Percentiles rank a stretch among this genome's conserved stretches.
Evolutionary conservation across 441 rosid genomes (phyloP).

Genomic region (Biscutella laevigata): DNA sequence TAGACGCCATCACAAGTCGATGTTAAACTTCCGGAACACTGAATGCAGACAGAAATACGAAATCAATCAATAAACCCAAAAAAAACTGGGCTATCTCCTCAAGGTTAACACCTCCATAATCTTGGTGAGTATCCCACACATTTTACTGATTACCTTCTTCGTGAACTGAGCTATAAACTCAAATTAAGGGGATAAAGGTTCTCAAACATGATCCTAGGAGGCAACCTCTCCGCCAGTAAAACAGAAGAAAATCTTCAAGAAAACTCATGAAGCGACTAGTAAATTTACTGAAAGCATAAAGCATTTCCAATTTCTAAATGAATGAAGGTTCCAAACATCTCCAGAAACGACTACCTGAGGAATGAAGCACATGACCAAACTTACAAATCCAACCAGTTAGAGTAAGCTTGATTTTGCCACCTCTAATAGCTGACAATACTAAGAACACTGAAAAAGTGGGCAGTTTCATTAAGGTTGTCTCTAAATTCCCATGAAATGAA

Average conservation of each 20-base stretch:
- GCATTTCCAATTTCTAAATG: background rate
- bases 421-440: background rate
- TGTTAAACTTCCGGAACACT: slow-evolving; percentile 23
- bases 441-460: slow-evolving; percentile 12
- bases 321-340: background rate
- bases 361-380: background rate
- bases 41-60: slow-evolving; percentile 10
- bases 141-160: background rate
- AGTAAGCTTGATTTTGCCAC: background rate
- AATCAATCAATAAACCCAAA: slow-evolving; percentile 1
- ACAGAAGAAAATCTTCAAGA: background rate
- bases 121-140: background rate
- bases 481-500: slow-evolving; percentile 1
- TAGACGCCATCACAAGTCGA: slow-evolving; percentile 59
- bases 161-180: slow-evolving; percentile 1
- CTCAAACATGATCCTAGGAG: background rate
- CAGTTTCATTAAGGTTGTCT: slow-evolving; percentile 21
- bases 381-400: background rate
- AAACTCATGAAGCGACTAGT: background rate
- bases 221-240: background rate
- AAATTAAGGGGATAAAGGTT: background rate
- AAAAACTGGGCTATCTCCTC: background rate
- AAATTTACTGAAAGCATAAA: background rate
- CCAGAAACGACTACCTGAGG: background rate
- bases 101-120: background rate